Evolutionary conservation across 2,329 filamentous ascomycete genomes (phyloP).

Genomic region (Stenocarpella maydis): DNA sequence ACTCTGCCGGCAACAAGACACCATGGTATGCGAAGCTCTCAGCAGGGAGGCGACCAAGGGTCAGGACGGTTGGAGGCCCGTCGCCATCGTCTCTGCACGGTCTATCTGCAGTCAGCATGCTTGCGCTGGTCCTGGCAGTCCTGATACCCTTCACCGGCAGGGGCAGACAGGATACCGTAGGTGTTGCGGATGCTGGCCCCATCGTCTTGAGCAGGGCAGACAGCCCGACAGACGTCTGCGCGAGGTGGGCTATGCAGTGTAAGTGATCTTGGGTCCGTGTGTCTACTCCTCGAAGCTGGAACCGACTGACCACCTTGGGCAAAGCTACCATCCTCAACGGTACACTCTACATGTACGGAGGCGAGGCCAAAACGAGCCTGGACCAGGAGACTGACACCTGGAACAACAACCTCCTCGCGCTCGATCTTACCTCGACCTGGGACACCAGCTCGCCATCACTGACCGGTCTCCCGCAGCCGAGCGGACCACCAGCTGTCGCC

Average conservation of each 20-base stretch:
- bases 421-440: conserved; percentile 80
- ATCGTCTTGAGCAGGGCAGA: conserved; percentile 51
- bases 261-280: conserved; percentile 36
- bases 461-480: conserved; percentile 58
- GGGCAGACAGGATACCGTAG: conserved; percentile 49
- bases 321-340: conserved; percentile 74
- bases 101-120: conserved; percentile 55
- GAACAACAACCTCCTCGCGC: conserved; percentile 77
- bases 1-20: conserved; percentile 37
- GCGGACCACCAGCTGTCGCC: conserved; percentile 73
- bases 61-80: conserved; percentile 53
- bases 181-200: conserved; percentile 58
- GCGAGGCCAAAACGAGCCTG: conserved; percentile 65
- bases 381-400: conserved; percentile 71
- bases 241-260: conserved; percentile 73
- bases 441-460: conserved; percentile 69
- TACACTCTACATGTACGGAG: conserved; percentile 80
- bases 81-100: conserved; percentile 52
- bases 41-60: conserved; percentile 50
- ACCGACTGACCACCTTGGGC: background rate
- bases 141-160: conserved; percentile 58
- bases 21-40: conserved; percentile 56
- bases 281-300: background rate
- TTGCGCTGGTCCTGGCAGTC: conserved; percentile 59
- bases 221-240: conserved; percentile 66